Evolutionary conservation across 805 yeast species (phyloP).

Genomic region (Barnettozyma siamensis): DNA sequence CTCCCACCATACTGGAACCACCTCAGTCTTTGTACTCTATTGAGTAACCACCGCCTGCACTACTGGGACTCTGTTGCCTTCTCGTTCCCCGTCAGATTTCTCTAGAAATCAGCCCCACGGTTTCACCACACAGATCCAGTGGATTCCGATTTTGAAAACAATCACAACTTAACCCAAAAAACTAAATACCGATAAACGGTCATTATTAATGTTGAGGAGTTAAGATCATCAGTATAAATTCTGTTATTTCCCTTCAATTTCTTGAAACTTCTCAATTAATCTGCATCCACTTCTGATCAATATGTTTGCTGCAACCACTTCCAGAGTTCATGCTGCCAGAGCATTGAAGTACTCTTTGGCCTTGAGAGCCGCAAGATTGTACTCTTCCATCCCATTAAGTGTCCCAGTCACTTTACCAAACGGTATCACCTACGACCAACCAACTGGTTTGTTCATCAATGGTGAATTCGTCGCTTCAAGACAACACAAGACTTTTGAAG

Average conservation of each 20-base stretch:
- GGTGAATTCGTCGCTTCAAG: conserved; percentile 64
- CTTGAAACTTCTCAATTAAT: not conserved
- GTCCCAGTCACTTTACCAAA: conserved; percentile 62
- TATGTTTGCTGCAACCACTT: conserved; percentile 18
- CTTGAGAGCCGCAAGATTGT: conserved; percentile 24
- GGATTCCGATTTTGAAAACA: too few relatives aligned
- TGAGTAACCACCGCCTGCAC: too few relatives aligned
- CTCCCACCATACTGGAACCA: too few relatives aligned
- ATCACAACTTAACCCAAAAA: too few relatives aligned
- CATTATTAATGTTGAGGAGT: not conserved
- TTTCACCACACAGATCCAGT: too few relatives aligned
- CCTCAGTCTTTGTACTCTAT: too few relatives aligned
- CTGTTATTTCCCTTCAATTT: not conserved
- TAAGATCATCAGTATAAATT: conserved; percentile 1
- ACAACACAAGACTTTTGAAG: conserved; percentile 54
- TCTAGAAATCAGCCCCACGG: too few relatives aligned
- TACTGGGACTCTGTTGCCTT: too few relatives aligned
- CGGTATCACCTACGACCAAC: conserved; percentile 69
- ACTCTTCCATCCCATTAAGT: conserved; percentile 34
- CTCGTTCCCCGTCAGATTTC: too few relatives aligned
- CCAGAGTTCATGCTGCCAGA: conserved; percentile 7
- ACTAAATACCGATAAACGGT: not conserved
- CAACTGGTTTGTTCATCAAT: conserved; percentile 78
- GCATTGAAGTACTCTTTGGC: conserved; percentile 17
- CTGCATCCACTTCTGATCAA: not conserved